Evolutionary conservation across 129 eudicot genomes (phyloP).

Genomic region (Pittosporum tobira): DNA sequence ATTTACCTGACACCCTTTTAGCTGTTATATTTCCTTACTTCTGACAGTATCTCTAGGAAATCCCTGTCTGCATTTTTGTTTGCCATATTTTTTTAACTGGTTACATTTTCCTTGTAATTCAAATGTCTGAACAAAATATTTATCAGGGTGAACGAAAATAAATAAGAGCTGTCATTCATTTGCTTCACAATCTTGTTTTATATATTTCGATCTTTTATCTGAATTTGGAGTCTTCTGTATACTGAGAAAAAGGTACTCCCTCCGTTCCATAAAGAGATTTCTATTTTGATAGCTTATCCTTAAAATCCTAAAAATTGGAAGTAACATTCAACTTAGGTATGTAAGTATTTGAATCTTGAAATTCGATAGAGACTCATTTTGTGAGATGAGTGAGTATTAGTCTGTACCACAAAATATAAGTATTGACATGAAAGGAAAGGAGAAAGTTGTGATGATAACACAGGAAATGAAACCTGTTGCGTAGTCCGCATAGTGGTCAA

Average conservation of each 20-base stretch:
- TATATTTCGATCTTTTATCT: no score
- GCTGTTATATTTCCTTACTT: not conserved
- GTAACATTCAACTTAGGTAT: no score
- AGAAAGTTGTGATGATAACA: not conserved
- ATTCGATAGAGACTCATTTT: no score
- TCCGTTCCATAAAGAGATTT: no score
- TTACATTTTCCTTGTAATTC: not conserved
- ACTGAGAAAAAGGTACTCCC: no score
- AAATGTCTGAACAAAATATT: not conserved
- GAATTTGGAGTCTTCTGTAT: no score
- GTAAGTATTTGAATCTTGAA: no score
- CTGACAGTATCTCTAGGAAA: not conserved
- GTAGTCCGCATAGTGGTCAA: conserved; percentile 4
- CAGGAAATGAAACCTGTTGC: conserved; percentile 1
- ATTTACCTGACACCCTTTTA: not conserved
- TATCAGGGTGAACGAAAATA: no score
- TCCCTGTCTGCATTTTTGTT: not conserved
- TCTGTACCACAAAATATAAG: not conserved
- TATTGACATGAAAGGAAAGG: not conserved
- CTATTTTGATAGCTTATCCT: no score
- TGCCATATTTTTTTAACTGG: not conserved
- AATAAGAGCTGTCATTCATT: conserved; percentile 6
- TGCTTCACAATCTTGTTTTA: not conserved
- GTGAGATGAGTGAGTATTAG: no score
- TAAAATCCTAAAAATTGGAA: no score